A percentile compares a stretch with the other conserved stretches of the same genome.
Conservation (phyloP, 345 rosid species). For the Dovyalis caffra region DNA sequence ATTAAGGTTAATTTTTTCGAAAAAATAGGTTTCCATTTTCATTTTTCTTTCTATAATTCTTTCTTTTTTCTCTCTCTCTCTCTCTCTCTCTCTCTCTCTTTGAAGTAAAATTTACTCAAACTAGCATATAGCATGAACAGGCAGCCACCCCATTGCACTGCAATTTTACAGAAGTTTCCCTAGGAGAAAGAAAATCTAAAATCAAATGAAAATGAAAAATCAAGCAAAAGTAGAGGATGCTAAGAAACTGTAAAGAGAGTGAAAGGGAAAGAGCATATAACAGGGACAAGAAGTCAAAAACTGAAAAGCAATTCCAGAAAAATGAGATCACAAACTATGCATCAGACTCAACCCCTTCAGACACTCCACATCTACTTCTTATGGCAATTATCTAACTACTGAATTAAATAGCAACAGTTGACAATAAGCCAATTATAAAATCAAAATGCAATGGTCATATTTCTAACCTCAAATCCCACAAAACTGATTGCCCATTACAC, state of each 20-base stretch:
- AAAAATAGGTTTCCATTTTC: neutral
- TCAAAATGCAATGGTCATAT: neutral
- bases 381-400: neutral
- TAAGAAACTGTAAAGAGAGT: neutral
- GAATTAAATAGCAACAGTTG: neutral
- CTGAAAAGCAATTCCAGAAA: neutral
- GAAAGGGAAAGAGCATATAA: neutral
- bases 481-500: conserved; percentile 86
- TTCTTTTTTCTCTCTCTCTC: too few relatives aligned
- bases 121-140: neutral
- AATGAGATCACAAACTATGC: neutral
- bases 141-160: neutral
- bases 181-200: neutral
- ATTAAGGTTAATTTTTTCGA: neutral
- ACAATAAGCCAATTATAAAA: conserved; percentile 4
- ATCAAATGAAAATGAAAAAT: conserved; percentile 1
- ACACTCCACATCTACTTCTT: neutral
- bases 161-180: neutral
- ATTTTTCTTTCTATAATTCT: neutral
- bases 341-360: neutral
- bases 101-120: neutral
- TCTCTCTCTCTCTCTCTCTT: too few relatives aligned
- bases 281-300: neutral
- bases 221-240: neutral
- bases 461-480: conserved; percentile 88